These are phyloP conservation scores for Pythium guiyangense DNA, from an alignment of 352 stramenopile genomes.

Conservation along the genomic window DNA sequence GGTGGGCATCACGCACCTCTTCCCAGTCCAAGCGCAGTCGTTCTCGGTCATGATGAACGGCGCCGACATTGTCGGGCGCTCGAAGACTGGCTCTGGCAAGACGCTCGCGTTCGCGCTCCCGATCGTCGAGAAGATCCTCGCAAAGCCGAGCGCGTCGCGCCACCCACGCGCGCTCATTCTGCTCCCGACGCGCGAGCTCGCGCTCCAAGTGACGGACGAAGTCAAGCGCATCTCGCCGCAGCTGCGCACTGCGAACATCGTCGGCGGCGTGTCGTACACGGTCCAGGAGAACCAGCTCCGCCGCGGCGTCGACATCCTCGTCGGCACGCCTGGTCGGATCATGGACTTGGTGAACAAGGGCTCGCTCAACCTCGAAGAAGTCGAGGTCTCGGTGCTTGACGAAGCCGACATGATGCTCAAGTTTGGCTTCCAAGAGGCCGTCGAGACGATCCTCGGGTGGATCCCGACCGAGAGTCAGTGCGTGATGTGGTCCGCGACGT, in stretches of 20 bases:
- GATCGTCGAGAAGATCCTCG: conserved; percentile 69
- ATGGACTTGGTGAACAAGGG: conserved; percentile 95
- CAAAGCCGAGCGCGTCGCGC: conserved; percentile 24
- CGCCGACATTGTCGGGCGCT: conserved; percentile 76
- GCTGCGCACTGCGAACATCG: conserved; percentile 88
- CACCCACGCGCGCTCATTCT: conserved; percentile 92
- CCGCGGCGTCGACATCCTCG: conserved; percentile 91
- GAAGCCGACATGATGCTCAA: conserved; percentile 99
- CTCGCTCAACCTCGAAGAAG: conserved; percentile 85
- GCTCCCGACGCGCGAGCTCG: conserved; percentile 96
- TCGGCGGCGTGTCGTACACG: conserved; percentile 92
- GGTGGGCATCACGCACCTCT: conserved; percentile 75
- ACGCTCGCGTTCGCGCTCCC: conserved; percentile 58
- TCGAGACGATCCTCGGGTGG: conserved; percentile 92
- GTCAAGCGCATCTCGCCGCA: conserved; percentile 83
- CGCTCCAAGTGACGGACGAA: conserved; percentile 95
- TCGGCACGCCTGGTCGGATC: conserved; percentile 96
- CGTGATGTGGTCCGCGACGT: conserved; percentile 96
- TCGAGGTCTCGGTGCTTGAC: conserved; percentile 92
- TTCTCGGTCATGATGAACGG: conserved; percentile 79
- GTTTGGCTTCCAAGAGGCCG: conserved; percentile 97
- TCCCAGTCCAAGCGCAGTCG: conserved; percentile 80
- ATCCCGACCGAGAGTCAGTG: conserved; percentile 81
- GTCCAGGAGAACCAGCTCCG: conserved; percentile 89
- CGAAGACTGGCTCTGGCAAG: conserved; percentile 81